Evolutionary conservation across 805 yeast species (phyloP), one percentile per base, ranked within the genome.

Genomic region (Kazachstania martiniae): DNA sequence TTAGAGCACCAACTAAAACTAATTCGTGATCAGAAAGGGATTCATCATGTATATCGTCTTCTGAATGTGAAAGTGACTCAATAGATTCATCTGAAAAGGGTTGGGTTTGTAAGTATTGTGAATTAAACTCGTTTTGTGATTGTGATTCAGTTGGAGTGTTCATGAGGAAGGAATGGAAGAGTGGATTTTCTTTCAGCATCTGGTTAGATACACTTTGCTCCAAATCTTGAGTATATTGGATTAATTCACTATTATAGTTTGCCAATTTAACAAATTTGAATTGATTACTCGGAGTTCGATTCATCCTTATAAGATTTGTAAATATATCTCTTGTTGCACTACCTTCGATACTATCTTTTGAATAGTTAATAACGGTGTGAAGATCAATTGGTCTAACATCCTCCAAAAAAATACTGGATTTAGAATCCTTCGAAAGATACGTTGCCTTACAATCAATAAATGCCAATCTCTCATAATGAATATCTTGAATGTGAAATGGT

Each of bases 231-330:
- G 43, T 32, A 18, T 37, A 39, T 13, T 36, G 31, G 5, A 18
- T 27, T 14, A 48, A 34, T 8, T 36, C 35, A 10, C 19, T 33
- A 21, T 36, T 35, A 18, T 37, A 43, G 25, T 39, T 34, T 7
- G 14, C 32, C 27, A 48, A 26, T 21, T 41, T 42, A 2, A 39
- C 44, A 33, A 49, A 47, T 25, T 44, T 39, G 29, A 49, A 49
- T n/a, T 27, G 29, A 17, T 35, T 33, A 8, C 31, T 34, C 4
- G 37, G 18, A 12, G 34, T 34, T 9, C 30, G 24, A 25, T 47
- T 42, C 37, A 44, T 33, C 16, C 12, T 27, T 5, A 46, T 37
- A 19, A 49, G 36, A 33, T 42, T 42, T 16, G 47, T 39, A 23
- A 49, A 40, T 9, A 41, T 47, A 8, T 9, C 19, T 8, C 12